Evolutionary conservation across 2,329 filamentous ascomycete species (phyloP).

Genomic region (Aureobasidium sp.): DNA sequence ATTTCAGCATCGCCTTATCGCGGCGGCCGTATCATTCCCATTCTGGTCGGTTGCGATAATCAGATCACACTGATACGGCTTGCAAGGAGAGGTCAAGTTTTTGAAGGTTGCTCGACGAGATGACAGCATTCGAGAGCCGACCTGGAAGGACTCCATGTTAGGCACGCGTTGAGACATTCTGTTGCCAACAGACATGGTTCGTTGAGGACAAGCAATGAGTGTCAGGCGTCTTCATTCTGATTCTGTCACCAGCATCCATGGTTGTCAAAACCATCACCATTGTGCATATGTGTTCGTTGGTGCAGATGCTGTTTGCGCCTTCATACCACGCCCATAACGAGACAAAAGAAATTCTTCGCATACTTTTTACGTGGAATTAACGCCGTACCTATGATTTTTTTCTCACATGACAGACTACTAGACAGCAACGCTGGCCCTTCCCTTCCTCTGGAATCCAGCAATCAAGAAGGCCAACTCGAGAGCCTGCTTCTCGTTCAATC

Average conservation of each 20-base stretch:
- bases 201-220: neutral
- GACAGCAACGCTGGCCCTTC: neutral
- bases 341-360: too few species aligned
- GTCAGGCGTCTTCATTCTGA: neutral
- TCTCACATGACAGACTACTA: too few species aligned
- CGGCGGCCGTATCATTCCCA: too few species aligned
- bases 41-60: neutral
- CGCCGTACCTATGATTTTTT: too few species aligned
- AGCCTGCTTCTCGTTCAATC: slow-evolving; percentile 95
- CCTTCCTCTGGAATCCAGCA: slow-evolving; percentile 51
- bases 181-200: neutral
- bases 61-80: neutral
- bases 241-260: too few species aligned
- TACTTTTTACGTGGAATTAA: too few species aligned
- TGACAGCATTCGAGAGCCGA: neutral
- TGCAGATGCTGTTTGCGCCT: too few species aligned
- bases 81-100: neutral
- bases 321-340: too few species aligned
- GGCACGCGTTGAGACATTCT: neutral
- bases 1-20: neutral
- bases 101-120: neutral
- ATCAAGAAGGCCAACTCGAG: slow-evolving; percentile 91
- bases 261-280: too few species aligned
- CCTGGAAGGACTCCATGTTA: neutral
- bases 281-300: too few species aligned